Evolutionary conservation across 164 flowering plant species (phyloP).

Genomic region (Taxillus chinensis): DNA sequence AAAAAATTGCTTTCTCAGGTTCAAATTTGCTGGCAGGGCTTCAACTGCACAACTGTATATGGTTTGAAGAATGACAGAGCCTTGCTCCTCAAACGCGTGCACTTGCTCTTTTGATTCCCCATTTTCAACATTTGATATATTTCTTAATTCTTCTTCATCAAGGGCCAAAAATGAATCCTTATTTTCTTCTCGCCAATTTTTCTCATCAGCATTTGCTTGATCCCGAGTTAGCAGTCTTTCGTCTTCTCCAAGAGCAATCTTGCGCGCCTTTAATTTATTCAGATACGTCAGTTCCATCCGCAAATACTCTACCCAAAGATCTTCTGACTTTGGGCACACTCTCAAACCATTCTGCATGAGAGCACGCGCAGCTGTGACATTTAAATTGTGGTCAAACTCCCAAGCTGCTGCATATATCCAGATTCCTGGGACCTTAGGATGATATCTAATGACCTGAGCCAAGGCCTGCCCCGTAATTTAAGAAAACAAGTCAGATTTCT

Average conservation of each 20-base stretch:
- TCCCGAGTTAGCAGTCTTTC: conserved; percentile 31
- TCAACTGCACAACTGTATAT: conserved; percentile 55
- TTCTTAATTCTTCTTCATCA: conserved; percentile 20
- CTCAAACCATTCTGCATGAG: conserved; percentile 85
- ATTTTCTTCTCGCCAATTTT: conserved; percentile 75
- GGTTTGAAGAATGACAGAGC: conserved; percentile 37
- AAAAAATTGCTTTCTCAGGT: conserved; percentile 49
- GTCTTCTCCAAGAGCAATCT: conserved; percentile 74
- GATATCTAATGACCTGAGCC: conserved; percentile 67
- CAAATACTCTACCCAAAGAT: conserved; percentile 86
- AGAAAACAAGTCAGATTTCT: not conserved
- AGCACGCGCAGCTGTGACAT: conserved; percentile 72
- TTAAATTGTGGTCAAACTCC: conserved; percentile 80
- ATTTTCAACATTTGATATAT: conserved; percentile 20
- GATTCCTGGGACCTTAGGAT: conserved; percentile 84
- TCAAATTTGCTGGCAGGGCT: conserved; percentile 59
- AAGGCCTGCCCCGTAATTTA: conserved; percentile 36
- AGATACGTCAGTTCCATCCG: conserved; percentile 92
- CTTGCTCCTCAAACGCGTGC: conserved; percentile 54
- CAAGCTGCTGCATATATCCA: conserved; percentile 98
- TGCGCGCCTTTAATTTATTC: conserved; percentile 73
- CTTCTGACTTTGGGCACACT: conserved; percentile 70
- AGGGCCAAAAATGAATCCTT: conserved; percentile 62
- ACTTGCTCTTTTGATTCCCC: conserved; percentile 26
- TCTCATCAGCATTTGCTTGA: conserved; percentile 25